Percentiles rank a stretch among this genome's conserved stretches.
Conservation (phyloP, 2,329 filamentous ascomycete genomes). For the Onygenales sp. region DNA sequence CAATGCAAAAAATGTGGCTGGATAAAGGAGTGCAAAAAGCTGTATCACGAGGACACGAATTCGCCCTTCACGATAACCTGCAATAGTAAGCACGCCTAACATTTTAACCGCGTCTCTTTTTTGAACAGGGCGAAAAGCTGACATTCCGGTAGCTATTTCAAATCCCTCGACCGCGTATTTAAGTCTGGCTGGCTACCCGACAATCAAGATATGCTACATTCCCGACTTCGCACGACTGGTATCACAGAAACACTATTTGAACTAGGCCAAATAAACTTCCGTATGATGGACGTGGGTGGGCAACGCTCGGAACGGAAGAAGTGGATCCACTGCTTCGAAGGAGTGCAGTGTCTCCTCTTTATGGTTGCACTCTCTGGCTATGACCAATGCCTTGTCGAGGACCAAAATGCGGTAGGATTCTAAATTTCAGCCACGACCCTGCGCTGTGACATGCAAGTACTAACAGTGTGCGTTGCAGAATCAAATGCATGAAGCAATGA, state of each 20-base stretch:
- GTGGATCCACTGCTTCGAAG: constrained; percentile 96
- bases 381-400: constrained; percentile 91
- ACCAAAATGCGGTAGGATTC: constrained; percentile 77
- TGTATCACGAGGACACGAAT: constrained; percentile 92
- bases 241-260: constrained; percentile 95
- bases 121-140: neutral
- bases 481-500: constrained; percentile 83
- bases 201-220: constrained; percentile 89
- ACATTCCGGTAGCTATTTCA: constrained; percentile 59
- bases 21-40: constrained; percentile 76
- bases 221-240: constrained; percentile 81
- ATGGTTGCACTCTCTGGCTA: constrained; percentile 93
- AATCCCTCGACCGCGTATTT: constrained; percentile 67
- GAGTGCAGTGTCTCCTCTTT: constrained; percentile 85
- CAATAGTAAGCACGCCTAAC: constrained; percentile 61
- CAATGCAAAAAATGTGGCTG: constrained; percentile 75
- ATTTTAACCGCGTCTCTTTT: neutral
- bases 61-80: constrained; percentile 90
- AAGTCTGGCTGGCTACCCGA: constrained; percentile 72
- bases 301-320: constrained; percentile 92
- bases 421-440: neutral
- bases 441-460: neutral
- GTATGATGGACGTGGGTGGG: constrained; percentile 93
- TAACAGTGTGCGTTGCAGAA: constrained; percentile 45
- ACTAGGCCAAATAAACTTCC: constrained; percentile 81